Evolutionary conservation across 441 rosid species (phyloP).

Genomic region (Arabidopsis hybrid): DNA sequence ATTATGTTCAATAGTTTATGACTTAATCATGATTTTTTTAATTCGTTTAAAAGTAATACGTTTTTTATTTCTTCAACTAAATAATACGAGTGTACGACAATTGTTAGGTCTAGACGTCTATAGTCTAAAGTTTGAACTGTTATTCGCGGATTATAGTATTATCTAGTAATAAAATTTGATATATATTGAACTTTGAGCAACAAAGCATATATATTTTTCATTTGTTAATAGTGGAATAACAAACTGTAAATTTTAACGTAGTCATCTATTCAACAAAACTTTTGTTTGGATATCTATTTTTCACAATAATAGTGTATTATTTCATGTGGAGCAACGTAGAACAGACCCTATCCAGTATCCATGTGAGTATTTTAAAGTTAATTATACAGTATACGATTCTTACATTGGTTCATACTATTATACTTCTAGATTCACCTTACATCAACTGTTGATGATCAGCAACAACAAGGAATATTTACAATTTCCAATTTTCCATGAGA

Average conservation of each 20-base stretch:
- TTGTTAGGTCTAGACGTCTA: too few species aligned
- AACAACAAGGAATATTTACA: constrained; percentile 19
- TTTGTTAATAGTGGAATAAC: neutral
- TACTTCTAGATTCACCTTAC: constrained; percentile 17
- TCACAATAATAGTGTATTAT: neutral
- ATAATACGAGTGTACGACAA: neutral
- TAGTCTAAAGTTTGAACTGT: neutral
- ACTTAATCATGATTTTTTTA: neutral
- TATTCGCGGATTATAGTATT: neutral
- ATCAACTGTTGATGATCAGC: neutral
- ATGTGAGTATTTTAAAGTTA: neutral
- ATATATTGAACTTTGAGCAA: neutral
- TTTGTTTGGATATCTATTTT: neutral
- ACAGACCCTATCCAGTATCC: neutral
- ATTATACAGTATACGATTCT: neutral
- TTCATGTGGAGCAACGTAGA: constrained; percentile 1
- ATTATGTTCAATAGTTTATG: neutral
- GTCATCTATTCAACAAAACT: neutral
- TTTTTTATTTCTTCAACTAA: neutral
- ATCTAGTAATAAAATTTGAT: neutral
- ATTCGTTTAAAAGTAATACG: neutral
- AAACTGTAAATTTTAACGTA: neutral
- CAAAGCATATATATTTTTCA: too few species aligned
- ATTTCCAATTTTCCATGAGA: neutral
- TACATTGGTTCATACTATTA: neutral